Evolutionary conservation across 495 filamentous ascomycete genomes (phyloP), one percentile per base, ranked within the genome.

Genomic region (Tuber melanosporum): DNA sequence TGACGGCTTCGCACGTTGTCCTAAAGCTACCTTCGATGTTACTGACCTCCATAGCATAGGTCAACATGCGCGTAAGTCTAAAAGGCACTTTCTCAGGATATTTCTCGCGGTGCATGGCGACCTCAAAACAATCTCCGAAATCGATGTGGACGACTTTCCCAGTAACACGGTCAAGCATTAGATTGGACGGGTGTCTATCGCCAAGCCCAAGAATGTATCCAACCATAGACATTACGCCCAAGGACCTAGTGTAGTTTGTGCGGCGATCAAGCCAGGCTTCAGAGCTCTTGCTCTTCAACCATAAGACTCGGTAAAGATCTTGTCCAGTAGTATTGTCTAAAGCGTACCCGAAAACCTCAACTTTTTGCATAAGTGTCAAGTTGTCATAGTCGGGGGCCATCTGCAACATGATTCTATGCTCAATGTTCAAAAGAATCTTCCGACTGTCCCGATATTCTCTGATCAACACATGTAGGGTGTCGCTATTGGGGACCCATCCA

Each of bases 221-320:
- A 14, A 98, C 95, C 95, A 99, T 99, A n/a, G 94, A 97, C 95
- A 98, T 99, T 76, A 98, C 96, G 79, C 93, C 95, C 20, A 98
- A 89, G 20, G 95, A 98, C 74, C 95, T 91, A 57, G 96, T 98
- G 86, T 98, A 99, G 82, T 97, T 99, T 5, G 95, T 98, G 32
- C 95, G 92, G 71, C 95, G 89, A 83, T 98, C 95, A 71, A 99
- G 89, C 95, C 95, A 99, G 10, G 94, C 91, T 84, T 99, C 95
- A 0, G 95, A 98, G 81, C 92, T 95, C 88, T 97, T 98, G 84
- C 92, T 95, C 90, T 98, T 98, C 71, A 99, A 87, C 95, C 95
- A 99, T 47, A 99, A 86, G 6, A 99, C 95, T 32, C 95, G 93
- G 84, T 98, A 99, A 52, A 99, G 88, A 85, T 99, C 95, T 82